Evolutionary conservation across 2,329 filamentous ascomycete species (phyloP).

Genomic region (Aspergillus felis): DNA sequence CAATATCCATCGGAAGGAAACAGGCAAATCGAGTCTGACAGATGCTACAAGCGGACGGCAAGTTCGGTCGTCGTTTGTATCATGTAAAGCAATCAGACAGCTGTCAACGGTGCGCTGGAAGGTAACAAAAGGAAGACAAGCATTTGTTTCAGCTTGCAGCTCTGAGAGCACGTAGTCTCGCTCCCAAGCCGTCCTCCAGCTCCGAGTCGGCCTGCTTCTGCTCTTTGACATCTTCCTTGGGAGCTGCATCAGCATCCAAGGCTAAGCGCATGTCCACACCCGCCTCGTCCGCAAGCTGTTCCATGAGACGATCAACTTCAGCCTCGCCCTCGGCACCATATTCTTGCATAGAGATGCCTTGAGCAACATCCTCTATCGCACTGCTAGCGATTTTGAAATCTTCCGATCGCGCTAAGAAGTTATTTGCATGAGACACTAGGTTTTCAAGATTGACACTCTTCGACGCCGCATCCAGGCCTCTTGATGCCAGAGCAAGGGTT

Average conservation of each 20-base stretch:
- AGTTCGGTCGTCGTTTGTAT: neutral
- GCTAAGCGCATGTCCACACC: constrained; percentile 41
- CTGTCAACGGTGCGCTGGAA: neutral
- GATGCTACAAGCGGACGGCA: neutral
- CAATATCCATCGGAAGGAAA: neutral
- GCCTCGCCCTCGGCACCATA: constrained; percentile 42
- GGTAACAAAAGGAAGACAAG: neutral
- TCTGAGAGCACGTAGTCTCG: constrained; percentile 38
- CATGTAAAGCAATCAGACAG: neutral
- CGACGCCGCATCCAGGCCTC: constrained; percentile 43
- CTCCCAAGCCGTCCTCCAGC: constrained; percentile 40
- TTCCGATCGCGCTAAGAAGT: constrained; percentile 39
- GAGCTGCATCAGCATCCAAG: constrained; percentile 36
- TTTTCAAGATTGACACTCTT: constrained; percentile 46
- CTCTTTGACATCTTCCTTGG: constrained; percentile 40
- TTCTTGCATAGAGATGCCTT: constrained; percentile 41
- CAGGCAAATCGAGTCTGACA: neutral
- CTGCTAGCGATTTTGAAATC: constrained; percentile 43
- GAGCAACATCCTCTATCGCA: constrained; percentile 40
- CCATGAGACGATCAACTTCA: constrained; percentile 43
- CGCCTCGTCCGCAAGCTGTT: constrained; percentile 42
- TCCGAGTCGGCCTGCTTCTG: constrained; percentile 35
- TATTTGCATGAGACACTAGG: constrained; percentile 40
- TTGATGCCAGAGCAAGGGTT: constrained; percentile 42
- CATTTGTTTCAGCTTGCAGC: constrained; percentile 28